These are phyloP conservation scores for Cytospora piceae DNA, from an alignment of 2,329 filamentous ascomycete genomes.

Conservation along the genomic window DNA sequence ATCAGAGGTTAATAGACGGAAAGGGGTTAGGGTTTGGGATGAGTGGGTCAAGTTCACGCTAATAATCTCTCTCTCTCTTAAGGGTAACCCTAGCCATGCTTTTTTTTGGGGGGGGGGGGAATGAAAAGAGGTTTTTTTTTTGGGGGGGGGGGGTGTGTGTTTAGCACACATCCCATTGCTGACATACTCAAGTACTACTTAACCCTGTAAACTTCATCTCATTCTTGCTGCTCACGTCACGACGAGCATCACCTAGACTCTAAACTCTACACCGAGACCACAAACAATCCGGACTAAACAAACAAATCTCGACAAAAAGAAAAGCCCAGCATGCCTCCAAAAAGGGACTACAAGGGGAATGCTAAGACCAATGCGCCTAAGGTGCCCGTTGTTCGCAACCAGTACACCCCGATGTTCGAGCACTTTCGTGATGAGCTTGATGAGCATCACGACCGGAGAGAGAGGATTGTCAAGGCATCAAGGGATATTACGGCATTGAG, in stretches of 20 bases:
- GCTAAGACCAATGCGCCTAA: constrained; percentile 42
- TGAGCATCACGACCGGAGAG: constrained; percentile 89
- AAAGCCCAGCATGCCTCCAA: constrained; percentile 48
- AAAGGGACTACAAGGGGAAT: constrained; percentile 59
- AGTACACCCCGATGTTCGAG: constrained; percentile 79
- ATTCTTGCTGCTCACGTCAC: not conserved
- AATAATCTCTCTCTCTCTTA: no score
- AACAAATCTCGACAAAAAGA: constrained; percentile 21
- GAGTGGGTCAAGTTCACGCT: no score
- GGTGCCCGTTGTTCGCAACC: constrained; percentile 42
- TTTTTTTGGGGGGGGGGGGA: no score
- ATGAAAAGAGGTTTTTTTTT: no score
- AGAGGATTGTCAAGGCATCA: constrained; percentile 87
- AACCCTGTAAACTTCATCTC: constrained; percentile 9
- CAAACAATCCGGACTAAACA: no score
- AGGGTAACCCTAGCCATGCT: no score
- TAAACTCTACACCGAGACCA: no score
- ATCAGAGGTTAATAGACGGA: no score
- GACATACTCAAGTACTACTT: not conserved
- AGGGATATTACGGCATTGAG: constrained; percentile 90
- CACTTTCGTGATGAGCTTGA: constrained; percentile 86
- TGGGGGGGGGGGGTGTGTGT: no score
- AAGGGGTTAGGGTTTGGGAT: no score
- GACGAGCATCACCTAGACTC: not conserved
- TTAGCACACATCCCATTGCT: no score